phyloP scores from a whole-genome alignment of 2,329 filamentous ascomycete genomes.

The Epichloe scottii region DNA sequence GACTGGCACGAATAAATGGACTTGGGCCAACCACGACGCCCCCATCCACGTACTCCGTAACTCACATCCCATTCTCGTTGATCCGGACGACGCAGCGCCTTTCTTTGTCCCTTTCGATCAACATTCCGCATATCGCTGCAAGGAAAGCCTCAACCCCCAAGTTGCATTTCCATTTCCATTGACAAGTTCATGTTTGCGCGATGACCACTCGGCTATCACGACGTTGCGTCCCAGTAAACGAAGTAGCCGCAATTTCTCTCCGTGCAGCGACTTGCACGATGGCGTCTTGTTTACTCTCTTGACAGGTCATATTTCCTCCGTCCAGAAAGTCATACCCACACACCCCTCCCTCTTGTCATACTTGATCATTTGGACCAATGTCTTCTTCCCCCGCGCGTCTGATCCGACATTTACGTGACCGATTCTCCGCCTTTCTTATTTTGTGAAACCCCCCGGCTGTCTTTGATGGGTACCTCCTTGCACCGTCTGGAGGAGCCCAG shows the following conservation, averaged over 20 bases:
- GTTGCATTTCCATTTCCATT: too few species aligned
- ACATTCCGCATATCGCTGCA: too few species aligned
- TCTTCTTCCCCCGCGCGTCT: neutral
- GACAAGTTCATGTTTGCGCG: too few species aligned
- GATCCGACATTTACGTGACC: neutral
- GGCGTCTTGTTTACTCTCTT: neutral
- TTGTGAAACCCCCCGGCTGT: neutral
- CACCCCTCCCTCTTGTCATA: neutral
- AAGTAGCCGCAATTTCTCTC: neutral
- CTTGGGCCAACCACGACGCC: too few species aligned
- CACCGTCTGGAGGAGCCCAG: neutral
- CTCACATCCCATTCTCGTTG: too few species aligned
- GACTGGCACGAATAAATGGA: neutral
- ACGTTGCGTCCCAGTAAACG: too few species aligned
- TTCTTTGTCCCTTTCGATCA: too few species aligned
- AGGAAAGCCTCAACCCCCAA: too few species aligned
- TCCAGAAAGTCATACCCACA: neutral
- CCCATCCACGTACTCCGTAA: too few species aligned
- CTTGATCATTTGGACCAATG: too few species aligned
- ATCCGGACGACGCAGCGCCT: too few species aligned
- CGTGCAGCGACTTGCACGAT: neutral
- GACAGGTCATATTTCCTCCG: neutral
- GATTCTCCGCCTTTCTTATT: neutral
- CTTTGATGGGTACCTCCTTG: neutral
- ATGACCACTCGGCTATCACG: too few species aligned